These are phyloP conservation scores for Candida germanica DNA, from an alignment of 805 yeast genomes.

Conservation along the genomic window DNA sequence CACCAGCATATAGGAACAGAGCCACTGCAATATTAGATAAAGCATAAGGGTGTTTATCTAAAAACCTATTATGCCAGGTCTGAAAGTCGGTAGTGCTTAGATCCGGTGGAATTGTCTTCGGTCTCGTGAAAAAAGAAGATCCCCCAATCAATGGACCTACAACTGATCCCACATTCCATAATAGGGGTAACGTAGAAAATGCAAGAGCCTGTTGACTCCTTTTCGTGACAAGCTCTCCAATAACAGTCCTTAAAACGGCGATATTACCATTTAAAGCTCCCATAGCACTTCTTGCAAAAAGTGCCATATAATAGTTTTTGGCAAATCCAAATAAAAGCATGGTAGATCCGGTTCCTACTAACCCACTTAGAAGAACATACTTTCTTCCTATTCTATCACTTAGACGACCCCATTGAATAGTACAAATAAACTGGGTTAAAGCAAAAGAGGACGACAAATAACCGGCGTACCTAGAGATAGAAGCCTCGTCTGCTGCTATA, in stretches of 20 bases:
- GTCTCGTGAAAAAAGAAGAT: slow-evolving; percentile 49
- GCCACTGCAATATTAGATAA: slow-evolving; percentile 36
- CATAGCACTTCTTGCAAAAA: slow-evolving; percentile 49
- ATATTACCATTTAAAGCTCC: slow-evolving; percentile 65
- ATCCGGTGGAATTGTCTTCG: slow-evolving; percentile 17
- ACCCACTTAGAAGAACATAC: slow-evolving; percentile 48
- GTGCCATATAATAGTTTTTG: slow-evolving; percentile 48
- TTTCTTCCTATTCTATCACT: slow-evolving; percentile 59
- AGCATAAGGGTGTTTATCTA: slow-evolving; percentile 35
- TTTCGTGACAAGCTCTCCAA: slow-evolving; percentile 59
- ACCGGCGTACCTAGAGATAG: slow-evolving; percentile 59
- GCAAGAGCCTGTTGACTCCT: slow-evolving; percentile 61
- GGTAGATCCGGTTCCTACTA: slow-evolving; percentile 49
- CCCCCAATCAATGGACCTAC: slow-evolving; percentile 60
- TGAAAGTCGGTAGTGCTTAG: background rate
- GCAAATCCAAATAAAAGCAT: slow-evolving; percentile 54
- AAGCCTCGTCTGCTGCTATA: slow-evolving; percentile 46
- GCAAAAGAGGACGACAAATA: slow-evolving; percentile 63
- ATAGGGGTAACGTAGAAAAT: slow-evolving; percentile 56
- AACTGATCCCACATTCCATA: slow-evolving; percentile 60
- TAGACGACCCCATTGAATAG: slow-evolving; percentile 58
- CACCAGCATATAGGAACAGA: slow-evolving; percentile 21
- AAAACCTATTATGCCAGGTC: slow-evolving; percentile 23
- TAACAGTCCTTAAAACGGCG: slow-evolving; percentile 58
- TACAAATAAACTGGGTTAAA: slow-evolving; percentile 53